Conservation (phyloP, 176 grass and related monocot species). For the Cenchrus purpureus region DNA sequence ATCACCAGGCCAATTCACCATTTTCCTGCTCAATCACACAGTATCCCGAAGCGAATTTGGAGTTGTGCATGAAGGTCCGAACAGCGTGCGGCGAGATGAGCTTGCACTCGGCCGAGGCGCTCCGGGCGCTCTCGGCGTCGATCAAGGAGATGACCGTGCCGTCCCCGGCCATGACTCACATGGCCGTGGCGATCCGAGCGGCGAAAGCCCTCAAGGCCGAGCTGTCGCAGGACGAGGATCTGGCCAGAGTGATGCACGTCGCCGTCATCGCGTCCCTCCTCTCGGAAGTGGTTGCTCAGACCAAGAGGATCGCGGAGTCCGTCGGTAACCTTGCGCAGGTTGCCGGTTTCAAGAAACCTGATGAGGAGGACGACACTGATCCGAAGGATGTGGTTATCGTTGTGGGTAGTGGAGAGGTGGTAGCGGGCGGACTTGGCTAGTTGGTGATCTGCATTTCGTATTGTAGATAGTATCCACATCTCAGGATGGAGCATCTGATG, state of each 20-base stretch:
- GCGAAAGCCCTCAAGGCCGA: slow-evolving; percentile 36
- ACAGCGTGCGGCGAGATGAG: slow-evolving; percentile 67
- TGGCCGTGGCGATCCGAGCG: slow-evolving; percentile 52
- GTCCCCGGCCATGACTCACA: slow-evolving; percentile 34
- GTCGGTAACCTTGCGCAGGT: slow-evolving; percentile 63
- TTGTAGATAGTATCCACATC: background rate
- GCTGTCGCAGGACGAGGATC: slow-evolving; percentile 39
- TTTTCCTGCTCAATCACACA: slow-evolving; percentile 28
- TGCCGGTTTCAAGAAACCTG: slow-evolving; percentile 58
- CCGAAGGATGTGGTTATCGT: slow-evolving; percentile 45
- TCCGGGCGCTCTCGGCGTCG: slow-evolving; percentile 63
- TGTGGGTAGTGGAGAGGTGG: slow-evolving; percentile 37
- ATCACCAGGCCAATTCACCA: background rate
- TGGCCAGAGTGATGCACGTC: slow-evolving; percentile 60
- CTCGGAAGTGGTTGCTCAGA: slow-evolving; percentile 59
- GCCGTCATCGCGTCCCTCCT: slow-evolving; percentile 71
- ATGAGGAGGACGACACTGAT: slow-evolving; percentile 3
- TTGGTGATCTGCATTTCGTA: background rate
- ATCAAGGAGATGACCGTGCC: slow-evolving; percentile 59
- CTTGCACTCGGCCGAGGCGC: slow-evolving; percentile 66
- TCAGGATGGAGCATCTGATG: slow-evolving; percentile 8
- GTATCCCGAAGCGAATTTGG: slow-evolving; percentile 51
- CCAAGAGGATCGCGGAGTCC: slow-evolving; percentile 50
- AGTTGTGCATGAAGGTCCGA: slow-evolving; percentile 51
- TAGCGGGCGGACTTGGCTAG: background rate